A percentile compares a stretch with the other conserved stretches of the same genome.
phyloP scores from a whole-genome alignment of 345 rosid genomes.

The Carallia brachiata region DNA sequence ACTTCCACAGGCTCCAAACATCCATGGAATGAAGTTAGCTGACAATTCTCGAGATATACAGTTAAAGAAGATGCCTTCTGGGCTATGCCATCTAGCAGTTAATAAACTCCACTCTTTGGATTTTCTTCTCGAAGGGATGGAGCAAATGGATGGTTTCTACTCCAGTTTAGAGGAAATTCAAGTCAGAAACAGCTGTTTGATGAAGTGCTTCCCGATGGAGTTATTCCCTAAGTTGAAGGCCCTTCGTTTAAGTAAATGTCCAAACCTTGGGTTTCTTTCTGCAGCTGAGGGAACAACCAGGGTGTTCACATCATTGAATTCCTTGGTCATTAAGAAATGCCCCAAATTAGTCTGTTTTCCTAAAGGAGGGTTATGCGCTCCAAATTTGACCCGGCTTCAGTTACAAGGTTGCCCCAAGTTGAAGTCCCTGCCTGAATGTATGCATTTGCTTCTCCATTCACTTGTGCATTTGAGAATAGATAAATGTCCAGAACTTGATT shows the following conservation, averaged over 20 bases:
- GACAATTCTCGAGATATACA: slow-evolving; percentile 2
- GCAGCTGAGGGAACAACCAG: neutral
- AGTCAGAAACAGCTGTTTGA: slow-evolving; percentile 1
- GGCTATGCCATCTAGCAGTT: neutral
- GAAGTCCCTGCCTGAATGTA: slow-evolving; percentile 14
- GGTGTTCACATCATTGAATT: neutral
- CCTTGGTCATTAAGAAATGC: neutral
- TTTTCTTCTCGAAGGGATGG: slow-evolving; percentile 8
- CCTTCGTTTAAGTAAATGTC: slow-evolving; percentile 7
- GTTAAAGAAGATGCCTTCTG: slow-evolving; percentile 10
- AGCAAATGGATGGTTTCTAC: neutral
- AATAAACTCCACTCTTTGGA: neutral
- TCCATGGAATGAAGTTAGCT: neutral
- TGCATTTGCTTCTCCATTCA: slow-evolving; percentile 18
- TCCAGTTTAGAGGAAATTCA: slow-evolving; percentile 2
- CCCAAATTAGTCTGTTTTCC: slow-evolving; percentile 2
- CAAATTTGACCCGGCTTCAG: slow-evolving; percentile 4
- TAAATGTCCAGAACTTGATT: slow-evolving; percentile 11
- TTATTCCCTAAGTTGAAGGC: slow-evolving; percentile 10
- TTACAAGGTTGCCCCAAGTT: slow-evolving; percentile 5
- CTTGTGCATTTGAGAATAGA: neutral
- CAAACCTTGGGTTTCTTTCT: slow-evolving; percentile 9
- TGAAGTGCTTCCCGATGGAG: slow-evolving; percentile 15
- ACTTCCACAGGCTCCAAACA: slow-evolving; percentile 11
- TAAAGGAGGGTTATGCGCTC: slow-evolving; percentile 16